Conservation (phyloP, 495 filamentous ascomycete species). For the Neurospora sp. region DNA sequence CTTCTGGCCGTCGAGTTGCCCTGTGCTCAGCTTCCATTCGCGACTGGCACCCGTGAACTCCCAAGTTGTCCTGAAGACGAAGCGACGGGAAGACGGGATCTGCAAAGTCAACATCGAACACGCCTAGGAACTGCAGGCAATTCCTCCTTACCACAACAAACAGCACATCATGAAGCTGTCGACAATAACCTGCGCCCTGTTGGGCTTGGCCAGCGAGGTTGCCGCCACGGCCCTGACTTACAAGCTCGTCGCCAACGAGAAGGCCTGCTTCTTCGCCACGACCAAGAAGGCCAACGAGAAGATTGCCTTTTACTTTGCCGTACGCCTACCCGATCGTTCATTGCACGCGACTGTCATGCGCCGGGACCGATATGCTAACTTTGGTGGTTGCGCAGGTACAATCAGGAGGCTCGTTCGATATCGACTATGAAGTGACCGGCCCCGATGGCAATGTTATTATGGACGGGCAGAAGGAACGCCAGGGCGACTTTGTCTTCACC, state of each 20-base stretch:
- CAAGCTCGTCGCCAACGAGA: slow-evolving; percentile 81
- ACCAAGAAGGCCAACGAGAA: slow-evolving; percentile 70
- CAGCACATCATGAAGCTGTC: slow-evolving; percentile 39
- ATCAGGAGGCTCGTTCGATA: slow-evolving; percentile 91
- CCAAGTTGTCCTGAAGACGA: neutral
- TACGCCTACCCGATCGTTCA: slow-evolving; percentile 35
- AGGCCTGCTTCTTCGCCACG: slow-evolving; percentile 84
- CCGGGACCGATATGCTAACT: neutral
- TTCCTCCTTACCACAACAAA: slow-evolving; percentile 1
- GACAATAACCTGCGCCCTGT: slow-evolving; percentile 42
- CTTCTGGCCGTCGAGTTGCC: neutral
- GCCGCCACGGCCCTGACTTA: slow-evolving; percentile 91
- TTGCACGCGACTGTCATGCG: neutral
- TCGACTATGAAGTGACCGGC: slow-evolving; percentile 83
- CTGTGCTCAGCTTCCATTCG: neutral
- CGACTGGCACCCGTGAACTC: neutral
- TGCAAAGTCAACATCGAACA: neutral
- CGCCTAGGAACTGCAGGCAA: neutral
- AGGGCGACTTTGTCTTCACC: slow-evolving; percentile 97
- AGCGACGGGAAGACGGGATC: neutral
- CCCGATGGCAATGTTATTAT: slow-evolving; percentile 75
- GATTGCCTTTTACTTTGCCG: slow-evolving; percentile 97
- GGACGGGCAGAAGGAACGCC: slow-evolving; percentile 83
- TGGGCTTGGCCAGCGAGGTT: slow-evolving; percentile 53
- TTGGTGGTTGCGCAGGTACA: slow-evolving; percentile 54